phyloP scores from a whole-genome alignment of 495 filamentous ascomycete genomes.

The Penicillium simplicissimum region DNA sequence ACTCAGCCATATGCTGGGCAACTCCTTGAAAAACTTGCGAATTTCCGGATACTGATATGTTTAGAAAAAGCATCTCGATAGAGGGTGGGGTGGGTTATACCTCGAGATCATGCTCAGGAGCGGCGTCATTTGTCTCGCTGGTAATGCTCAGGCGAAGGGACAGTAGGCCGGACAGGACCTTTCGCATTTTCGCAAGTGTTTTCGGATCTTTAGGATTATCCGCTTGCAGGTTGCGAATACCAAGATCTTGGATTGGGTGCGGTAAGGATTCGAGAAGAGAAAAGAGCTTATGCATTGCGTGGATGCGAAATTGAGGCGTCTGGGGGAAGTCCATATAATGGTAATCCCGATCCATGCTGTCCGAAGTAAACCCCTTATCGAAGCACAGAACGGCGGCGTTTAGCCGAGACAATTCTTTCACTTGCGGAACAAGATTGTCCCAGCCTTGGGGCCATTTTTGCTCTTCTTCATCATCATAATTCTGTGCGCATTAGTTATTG shows the following conservation, averaged over 20 bases:
- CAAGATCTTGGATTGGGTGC: constrained; percentile 18
- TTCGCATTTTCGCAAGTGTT: not conserved
- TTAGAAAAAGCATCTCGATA: constrained; percentile 1
- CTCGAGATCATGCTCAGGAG: constrained; percentile 20
- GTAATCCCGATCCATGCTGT: not conserved
- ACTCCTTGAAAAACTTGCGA: constrained; percentile 12
- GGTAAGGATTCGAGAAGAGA: constrained; percentile 9
- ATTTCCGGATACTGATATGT: constrained; percentile 1
- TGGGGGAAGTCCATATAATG: constrained; percentile 10
- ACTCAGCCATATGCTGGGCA: constrained; percentile 26
- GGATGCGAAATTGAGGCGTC: constrained; percentile 10
- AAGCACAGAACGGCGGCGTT: constrained; percentile 24
- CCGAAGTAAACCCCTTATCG: constrained; percentile 13
- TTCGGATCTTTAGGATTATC: constrained; percentile 9
- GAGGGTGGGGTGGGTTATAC: constrained; percentile 5
- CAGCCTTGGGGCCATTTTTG: constrained; percentile 6
- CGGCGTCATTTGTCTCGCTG: constrained; percentile 12
- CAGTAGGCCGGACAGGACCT: constrained; percentile 10
- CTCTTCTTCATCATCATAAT: constrained; percentile 12
- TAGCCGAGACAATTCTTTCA: constrained; percentile 19
- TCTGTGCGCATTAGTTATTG: constrained; percentile 12
- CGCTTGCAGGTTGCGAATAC: constrained; percentile 24
- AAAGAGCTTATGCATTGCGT: constrained; percentile 15
- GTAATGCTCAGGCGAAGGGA: constrained; percentile 25
- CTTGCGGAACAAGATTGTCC: constrained; percentile 6